Evolutionary conservation across 2,329 filamentous ascomycete genomes (phyloP), one percentile per base, ranked within the genome.

Genomic region (Cladosporium sp.): DNA sequence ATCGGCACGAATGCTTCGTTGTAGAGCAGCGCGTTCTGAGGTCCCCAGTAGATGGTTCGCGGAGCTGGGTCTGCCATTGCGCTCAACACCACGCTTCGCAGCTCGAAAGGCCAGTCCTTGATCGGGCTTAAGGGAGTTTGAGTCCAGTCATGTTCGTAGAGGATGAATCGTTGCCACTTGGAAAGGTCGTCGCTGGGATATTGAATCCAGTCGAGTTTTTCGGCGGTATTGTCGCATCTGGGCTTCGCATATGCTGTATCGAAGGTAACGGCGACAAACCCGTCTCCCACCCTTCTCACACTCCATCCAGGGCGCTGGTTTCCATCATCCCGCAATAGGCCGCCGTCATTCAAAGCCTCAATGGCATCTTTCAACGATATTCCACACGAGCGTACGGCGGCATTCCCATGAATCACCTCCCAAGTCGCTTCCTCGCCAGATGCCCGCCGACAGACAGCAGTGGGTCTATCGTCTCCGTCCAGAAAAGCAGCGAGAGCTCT

Each of bases 1-100:
- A 67, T 52, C 19, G 64, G 54, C 4, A 65, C 57, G 19, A 69
- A 70, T 1, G 58, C 53, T 29, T 68, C 64, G 32, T 72, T 72
- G 58, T 70, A 71, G 18, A 72, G 44, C 55, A 68, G 66, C 17
- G 60, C 62, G 8, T 62, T 55, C 0, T 68, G 57, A 3, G 61
- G 50, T 3, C 68, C 67, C 65, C 55, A 63, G 39, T 55, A 59
- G 11, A 64, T 24, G 15, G 44, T 47, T 13, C 44, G 51, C 40
- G 17, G 54, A 49, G 15, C 20, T 32, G 30, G 58, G 45, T 29
- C 47, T 52, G 42, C 61, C 58, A 15, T 59, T 49, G 52, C 59
- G 57, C 29, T 56, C 24, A 58, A 58, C 57, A n/a, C 48, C 34
- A 18, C 52, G 17, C 39, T 58, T n/a, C 59, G 58, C 4, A 61